Evolutionary conservation across 805 yeast species (phyloP), one percentile per base, ranked within the genome.

Genomic region (Yamadazyma tumulicola): DNA sequence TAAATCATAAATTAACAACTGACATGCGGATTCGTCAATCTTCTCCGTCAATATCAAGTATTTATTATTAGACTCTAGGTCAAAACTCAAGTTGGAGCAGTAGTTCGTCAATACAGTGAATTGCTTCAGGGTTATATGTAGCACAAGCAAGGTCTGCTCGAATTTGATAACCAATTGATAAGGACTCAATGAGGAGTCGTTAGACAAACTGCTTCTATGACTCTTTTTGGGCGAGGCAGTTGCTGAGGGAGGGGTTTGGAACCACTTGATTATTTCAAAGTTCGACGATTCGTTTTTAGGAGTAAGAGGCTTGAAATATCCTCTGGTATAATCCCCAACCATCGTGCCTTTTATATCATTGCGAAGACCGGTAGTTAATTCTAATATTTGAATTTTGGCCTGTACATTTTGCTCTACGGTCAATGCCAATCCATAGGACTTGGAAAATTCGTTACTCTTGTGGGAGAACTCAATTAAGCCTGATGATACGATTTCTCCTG

Each of bases 51-150:
- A 16, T 1, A 37, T 28, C 5, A 42, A n/a, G 1, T 14, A 24
- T 9, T 26, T 12, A 26, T 32, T 31, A 26, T 42, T 39, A 5
- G 28, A 6, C 19, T 39, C 46, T 7, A 42, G 17, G 6, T 15
- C 11, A 5, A 13, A 11, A 12, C 32, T 26, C 15, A 19, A 26
- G n/a, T 17, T 23, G 7, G 29, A 20, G 4, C 31, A 16, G n/a
- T 34, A 32, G 29, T 43, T 41, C 3, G 42, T 40, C 10, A 43
- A 17, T 6, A 32, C 31, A 1, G 17, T 21, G 9, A 13, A 35
- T 6, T 38, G 38, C 26, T 44, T 48, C 48, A 43, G 51, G 6
- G 38, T 43, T 14, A 49, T 37, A 35, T 52, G 44, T 15, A 52
- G 37, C 8, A 27, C 25, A 24, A 44, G 25, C 5, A 45, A 27